phyloP scores from a whole-genome alignment of 257 asterid species.

The Striga asiatica region DNA sequence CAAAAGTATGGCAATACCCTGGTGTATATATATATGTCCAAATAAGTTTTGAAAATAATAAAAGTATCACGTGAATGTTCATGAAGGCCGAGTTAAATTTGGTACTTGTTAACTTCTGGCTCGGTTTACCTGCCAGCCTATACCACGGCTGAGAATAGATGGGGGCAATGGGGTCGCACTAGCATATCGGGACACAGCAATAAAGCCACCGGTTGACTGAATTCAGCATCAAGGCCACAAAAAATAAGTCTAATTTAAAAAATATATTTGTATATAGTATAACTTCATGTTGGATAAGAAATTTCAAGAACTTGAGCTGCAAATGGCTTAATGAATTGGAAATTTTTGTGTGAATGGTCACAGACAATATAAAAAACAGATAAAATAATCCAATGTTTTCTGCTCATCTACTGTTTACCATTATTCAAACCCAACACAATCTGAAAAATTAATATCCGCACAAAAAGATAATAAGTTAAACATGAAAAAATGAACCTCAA shows the following conservation, averaged over 20 bases:
- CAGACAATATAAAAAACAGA: neutral
- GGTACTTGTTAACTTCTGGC: too few relatives aligned
- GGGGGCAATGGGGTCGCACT: conserved; percentile 96
- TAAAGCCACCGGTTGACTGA: conserved; percentile 90
- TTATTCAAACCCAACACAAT: neutral
- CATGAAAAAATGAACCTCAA: conserved; percentile 44
- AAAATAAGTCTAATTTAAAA: too few relatives aligned
- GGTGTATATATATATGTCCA: too few relatives aligned
- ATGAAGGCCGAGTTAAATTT: neutral
- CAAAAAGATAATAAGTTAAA: neutral
- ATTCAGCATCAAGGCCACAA: conserved; percentile 12
- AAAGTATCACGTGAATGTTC: neutral
- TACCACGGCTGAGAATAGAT: conserved; percentile 88
- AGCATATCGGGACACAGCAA: conserved; percentile 80
- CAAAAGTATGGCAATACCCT: conserved; percentile 80
- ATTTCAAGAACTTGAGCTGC: neutral
- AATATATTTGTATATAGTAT: too few relatives aligned
- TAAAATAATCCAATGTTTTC: too few relatives aligned
- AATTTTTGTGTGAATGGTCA: too few relatives aligned
- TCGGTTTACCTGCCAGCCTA: conserved; percentile 85
- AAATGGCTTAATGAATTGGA: neutral
- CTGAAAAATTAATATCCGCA: neutral
- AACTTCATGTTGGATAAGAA: neutral
- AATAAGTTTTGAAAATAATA: neutral
- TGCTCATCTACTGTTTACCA: too few relatives aligned